phyloP scores from a whole-genome alignment of 169 alveolate genomes.

The Nephromyces sp. region DNA sequence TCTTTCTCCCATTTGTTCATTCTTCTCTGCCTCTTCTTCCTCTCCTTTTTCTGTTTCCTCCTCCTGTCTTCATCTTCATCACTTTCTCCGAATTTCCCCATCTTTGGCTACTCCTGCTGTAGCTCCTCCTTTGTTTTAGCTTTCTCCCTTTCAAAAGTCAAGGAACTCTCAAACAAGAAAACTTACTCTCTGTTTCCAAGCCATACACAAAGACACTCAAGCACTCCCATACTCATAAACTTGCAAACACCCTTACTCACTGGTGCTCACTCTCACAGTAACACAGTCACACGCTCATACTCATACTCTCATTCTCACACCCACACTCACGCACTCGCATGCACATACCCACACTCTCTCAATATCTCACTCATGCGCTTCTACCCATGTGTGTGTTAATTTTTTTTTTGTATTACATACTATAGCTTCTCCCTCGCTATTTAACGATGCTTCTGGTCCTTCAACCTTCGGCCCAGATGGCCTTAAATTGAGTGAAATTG shows the following conservation, averaged over 20 bases:
- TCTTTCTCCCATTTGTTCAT: neutral
- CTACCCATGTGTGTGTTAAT: neutral
- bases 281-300: neutral
- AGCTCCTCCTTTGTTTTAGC: neutral
- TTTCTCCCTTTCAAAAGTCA: neutral
- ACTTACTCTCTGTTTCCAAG: neutral
- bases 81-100: neutral
- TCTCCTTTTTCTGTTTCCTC: neutral
- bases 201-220: neutral
- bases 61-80: neutral
- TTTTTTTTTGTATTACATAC: too few relatives aligned
- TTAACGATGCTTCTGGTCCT: neutral
- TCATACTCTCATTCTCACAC: neutral
- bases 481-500: conserved; percentile 19
- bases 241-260: neutral
- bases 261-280: neutral
- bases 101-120: neutral
- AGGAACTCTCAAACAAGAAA: neutral
- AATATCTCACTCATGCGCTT: neutral
- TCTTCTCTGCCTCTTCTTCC: neutral
- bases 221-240: neutral
- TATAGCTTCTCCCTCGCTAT: too few relatives aligned
- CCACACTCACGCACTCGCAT: neutral
- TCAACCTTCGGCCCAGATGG: neutral
- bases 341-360: neutral